phyloP scores from a whole-genome alignment of 208 protist genomes.

The Acanthamoeba pearcei region DNA sequence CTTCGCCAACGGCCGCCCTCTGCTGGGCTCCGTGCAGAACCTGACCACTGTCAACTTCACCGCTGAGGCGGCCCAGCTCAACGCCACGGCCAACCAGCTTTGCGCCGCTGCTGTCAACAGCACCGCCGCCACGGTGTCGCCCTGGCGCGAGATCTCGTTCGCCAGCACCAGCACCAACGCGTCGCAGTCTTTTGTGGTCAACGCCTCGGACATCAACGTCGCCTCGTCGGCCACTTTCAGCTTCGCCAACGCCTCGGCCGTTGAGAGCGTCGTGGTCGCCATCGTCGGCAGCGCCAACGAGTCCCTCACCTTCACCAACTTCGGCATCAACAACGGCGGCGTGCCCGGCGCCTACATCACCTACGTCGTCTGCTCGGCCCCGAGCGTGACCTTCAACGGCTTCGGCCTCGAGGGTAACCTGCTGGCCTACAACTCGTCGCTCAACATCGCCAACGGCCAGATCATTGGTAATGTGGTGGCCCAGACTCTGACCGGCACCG shows the following conservation, averaged over 20 bases:
- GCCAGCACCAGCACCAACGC: neutral
- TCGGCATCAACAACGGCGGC: slow-evolving; percentile 11
- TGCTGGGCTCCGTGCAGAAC: neutral
- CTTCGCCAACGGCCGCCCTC: neutral
- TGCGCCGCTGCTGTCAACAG: neutral
- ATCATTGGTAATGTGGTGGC: neutral
- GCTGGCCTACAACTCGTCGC: slow-evolving; percentile 9
- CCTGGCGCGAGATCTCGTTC: neutral
- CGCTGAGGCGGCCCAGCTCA: neutral
- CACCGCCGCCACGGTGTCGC: neutral
- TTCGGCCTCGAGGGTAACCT: slow-evolving; percentile 33
- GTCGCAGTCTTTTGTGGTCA: neutral
- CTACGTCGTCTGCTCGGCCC: slow-evolving; percentile 18
- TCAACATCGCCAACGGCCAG: neutral
- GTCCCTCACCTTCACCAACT: slow-evolving; percentile 3
- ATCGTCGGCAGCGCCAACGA: neutral
- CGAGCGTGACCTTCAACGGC: neutral
- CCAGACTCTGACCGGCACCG: neutral
- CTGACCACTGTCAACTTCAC: neutral
- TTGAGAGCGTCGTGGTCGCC: neutral
- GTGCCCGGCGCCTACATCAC: neutral
- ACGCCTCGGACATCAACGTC: neutral
- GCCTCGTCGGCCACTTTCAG: neutral
- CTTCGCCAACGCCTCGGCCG: slow-evolving; percentile 6
- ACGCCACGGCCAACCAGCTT: neutral